Conservation (phyloP, 192 early-diverging fungal species). For the Martensiomyces pterosporus region DNA sequence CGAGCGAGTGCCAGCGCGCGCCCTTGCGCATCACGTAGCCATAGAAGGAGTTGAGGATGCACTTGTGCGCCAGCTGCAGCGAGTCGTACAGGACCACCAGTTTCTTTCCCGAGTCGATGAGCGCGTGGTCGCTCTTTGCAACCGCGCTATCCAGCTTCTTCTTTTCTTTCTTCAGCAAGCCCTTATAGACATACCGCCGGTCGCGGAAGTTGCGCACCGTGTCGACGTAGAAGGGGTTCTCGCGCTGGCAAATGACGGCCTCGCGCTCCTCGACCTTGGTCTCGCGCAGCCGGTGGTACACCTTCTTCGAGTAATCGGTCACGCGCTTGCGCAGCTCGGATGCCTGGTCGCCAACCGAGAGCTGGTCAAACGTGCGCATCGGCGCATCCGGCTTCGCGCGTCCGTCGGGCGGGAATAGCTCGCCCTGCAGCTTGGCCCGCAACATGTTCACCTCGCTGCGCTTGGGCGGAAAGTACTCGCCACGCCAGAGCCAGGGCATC, state of each 20-base stretch:
- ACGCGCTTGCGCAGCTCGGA: slow-evolving; percentile 73
- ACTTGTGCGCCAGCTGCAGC: slow-evolving; percentile 97
- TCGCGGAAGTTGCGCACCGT: slow-evolving; percentile 96
- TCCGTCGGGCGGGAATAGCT: slow-evolving; percentile 67
- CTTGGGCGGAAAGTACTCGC: slow-evolving; percentile 91
- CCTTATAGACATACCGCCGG: slow-evolving; percentile 97
- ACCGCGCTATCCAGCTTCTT: slow-evolving; percentile 71
- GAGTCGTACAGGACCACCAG: slow-evolving; percentile 96
- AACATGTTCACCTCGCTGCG: slow-evolving; percentile 91
- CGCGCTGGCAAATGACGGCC: slow-evolving; percentile 93
- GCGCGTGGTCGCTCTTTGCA: slow-evolving; percentile 58
- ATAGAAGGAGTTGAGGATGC: slow-evolving; percentile 92
- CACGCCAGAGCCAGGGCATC: slow-evolving; percentile 98
- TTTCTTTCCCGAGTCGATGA: slow-evolving; percentile 80
- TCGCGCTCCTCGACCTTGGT: slow-evolving; percentile 78
- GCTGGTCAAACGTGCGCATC: slow-evolving; percentile 60
- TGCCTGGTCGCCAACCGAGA: slow-evolving; percentile 65
- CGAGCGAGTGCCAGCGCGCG: slow-evolving; percentile 96
- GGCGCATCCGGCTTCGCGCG: slow-evolving; percentile 45
- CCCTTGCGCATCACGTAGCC: slow-evolving; percentile 99
- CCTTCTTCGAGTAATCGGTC: slow-evolving; percentile 81
- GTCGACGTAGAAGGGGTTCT: slow-evolving; percentile 97
- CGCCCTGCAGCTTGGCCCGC: slow-evolving; percentile 74
- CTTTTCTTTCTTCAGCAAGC: slow-evolving; percentile 88
- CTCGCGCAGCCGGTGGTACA: slow-evolving; percentile 79